phyloP scores from a whole-genome alignment of 768 basidiomycete genomes.

The Daedalea quercina region DNA sequence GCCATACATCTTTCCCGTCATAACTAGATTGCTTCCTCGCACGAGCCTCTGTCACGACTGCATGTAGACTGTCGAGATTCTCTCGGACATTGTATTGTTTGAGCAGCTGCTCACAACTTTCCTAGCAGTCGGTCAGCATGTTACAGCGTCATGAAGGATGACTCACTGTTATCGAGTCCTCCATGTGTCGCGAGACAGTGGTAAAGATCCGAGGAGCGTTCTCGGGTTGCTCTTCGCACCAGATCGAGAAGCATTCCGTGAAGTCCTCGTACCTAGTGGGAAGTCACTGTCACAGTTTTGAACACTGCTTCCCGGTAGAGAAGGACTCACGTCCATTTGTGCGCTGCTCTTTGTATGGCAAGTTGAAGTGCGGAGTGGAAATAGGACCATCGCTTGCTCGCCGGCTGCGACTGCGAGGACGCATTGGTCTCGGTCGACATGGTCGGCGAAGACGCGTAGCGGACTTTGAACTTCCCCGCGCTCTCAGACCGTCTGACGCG shows the following conservation, averaged over 20 bases:
- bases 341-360: constrained; percentile 44
- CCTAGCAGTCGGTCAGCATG: constrained; percentile 28
- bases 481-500: background rate
- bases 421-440: constrained; percentile 21
- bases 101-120: constrained; percentile 64
- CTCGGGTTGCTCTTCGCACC: constrained; percentile 31
- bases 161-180: constrained; percentile 45
- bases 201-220: constrained; percentile 33
- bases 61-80: constrained; percentile 65
- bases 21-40: constrained; percentile 39
- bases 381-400: constrained; percentile 43
- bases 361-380: constrained; percentile 46
- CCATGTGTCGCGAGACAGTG: constrained; percentile 66
- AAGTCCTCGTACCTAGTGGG: constrained; percentile 40
- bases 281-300: background rate
- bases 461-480: constrained; percentile 7
- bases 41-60: constrained; percentile 61
- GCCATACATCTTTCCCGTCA: constrained; percentile 56
- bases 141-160: background rate
- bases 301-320: background rate
- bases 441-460: constrained; percentile 9
- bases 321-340: constrained; percentile 45
- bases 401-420: constrained; percentile 13
- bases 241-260: constrained; percentile 31
- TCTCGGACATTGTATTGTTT: constrained; percentile 60